These are phyloP conservation scores for Rhodocollybia butyracea DNA, from an alignment of 768 basidiomycete species.

Conservation along the genomic window DNA sequence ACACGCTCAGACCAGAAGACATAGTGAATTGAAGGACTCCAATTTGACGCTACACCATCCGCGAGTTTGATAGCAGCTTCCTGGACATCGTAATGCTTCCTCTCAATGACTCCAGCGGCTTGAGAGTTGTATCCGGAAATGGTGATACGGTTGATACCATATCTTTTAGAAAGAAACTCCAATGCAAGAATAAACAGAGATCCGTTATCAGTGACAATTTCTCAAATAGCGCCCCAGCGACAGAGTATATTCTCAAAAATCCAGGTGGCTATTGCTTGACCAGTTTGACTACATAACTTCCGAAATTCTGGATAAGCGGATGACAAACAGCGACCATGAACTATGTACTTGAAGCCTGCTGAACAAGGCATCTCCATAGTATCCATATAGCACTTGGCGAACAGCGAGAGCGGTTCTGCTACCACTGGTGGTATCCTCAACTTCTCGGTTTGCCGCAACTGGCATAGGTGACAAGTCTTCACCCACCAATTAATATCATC, in stretches of 20 bases:
- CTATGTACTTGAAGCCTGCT: not conserved
- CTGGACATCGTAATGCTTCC: slow-evolving; percentile 11
- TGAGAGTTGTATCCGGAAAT: not conserved
- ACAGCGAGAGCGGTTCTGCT: not conserved
- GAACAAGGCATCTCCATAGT: not conserved
- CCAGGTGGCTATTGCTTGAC: too few relatives aligned
- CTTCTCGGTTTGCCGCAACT: too few relatives aligned
- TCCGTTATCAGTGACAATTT: not conserved
- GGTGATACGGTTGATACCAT: not conserved
- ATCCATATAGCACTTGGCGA: not conserved
- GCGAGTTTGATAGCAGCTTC: slow-evolving; percentile 15
- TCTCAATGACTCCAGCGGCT: not conserved
- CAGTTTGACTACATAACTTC: too few relatives aligned
- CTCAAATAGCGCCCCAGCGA: too few relatives aligned
- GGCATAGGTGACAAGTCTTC: too few relatives aligned
- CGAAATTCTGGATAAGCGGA: not conserved
- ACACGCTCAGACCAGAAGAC: not conserved
- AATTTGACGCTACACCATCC: slow-evolving; percentile 9
- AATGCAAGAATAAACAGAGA: not conserved
- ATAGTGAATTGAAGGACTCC: slow-evolving; percentile 3
- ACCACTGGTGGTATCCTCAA: too few relatives aligned
- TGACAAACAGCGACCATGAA: not conserved
- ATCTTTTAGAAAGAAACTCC: not conserved
- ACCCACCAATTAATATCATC: too few relatives aligned
- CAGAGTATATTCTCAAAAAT: too few relatives aligned